These are phyloP conservation scores for Oidiodendron maius DNA, from an alignment of 495 filamentous ascomycete species.

Conservation along the genomic window DNA sequence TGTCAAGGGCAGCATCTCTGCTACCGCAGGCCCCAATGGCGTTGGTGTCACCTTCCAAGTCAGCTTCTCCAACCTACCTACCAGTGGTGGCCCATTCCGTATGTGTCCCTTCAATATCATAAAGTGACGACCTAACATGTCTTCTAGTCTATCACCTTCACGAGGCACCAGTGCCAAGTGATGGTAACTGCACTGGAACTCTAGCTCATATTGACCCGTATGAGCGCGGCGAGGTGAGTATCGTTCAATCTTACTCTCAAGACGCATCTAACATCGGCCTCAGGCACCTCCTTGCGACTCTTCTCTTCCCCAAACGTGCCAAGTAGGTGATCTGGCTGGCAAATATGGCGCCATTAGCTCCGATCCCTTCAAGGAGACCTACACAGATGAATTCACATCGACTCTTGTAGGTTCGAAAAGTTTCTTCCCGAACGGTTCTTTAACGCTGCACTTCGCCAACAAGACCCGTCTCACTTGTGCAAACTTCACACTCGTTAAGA, in stretches of 20 bases:
- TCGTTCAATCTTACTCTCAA: background rate
- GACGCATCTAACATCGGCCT: conserved; percentile 13
- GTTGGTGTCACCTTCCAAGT: conserved; percentile 58
- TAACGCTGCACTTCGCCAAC: conserved; percentile 72
- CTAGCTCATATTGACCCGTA: conserved; percentile 58
- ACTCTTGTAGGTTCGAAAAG: conserved; percentile 47
- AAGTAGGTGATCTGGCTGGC: conserved; percentile 78
- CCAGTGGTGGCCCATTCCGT: conserved; percentile 64
- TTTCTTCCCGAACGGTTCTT: conserved; percentile 74
- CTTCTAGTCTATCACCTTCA: conserved; percentile 76
- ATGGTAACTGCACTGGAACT: conserved; percentile 75
- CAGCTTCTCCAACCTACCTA: conserved; percentile 60
- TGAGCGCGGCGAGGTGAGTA: conserved; percentile 31
- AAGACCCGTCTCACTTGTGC: conserved; percentile 67
- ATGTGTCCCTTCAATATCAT: conserved; percentile 28
- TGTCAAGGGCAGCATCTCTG: conserved; percentile 56
- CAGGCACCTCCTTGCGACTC: conserved; percentile 60
- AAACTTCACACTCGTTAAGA: conserved; percentile 43
- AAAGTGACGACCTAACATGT: conserved; percentile 8
- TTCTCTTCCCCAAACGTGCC: conserved; percentile 58
- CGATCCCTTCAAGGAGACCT: conserved; percentile 41
- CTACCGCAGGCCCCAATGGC: conserved; percentile 47
- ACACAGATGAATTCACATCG: conserved; percentile 64
- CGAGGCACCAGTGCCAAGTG: conserved; percentile 58
- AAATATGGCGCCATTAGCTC: conserved; percentile 66